A percentile compares a stretch with the other conserved stretches of the same genome.
These are phyloP conservation scores for Ophiosphaerella narmari DNA, from an alignment of 2,329 filamentous ascomycete genomes.

Conservation along the genomic window DNA sequence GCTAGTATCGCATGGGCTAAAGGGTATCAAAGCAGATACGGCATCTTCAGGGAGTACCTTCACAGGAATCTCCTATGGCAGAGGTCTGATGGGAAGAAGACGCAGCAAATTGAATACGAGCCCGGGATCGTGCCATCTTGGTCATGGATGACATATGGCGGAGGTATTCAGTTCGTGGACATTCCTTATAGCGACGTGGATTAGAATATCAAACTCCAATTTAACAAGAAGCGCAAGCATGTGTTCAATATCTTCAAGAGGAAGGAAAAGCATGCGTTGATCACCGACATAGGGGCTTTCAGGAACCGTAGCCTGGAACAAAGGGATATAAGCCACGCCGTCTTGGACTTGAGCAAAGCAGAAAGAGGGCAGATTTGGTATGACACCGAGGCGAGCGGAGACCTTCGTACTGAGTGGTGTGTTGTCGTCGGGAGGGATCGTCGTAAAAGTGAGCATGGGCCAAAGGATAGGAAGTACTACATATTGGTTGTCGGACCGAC, in stretches of 20 bases:
- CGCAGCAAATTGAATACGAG: slow-evolving; percentile 10
- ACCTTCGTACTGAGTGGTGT: too few relatives aligned
- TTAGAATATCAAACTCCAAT: slow-evolving; percentile 18
- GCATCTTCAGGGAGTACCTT: slow-evolving; percentile 17
- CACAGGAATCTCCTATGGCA: slow-evolving; percentile 4
- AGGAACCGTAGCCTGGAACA: too few relatives aligned
- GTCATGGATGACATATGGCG: slow-evolving; percentile 4
- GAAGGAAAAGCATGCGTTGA: not conserved
- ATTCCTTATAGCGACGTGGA: slow-evolving; percentile 27
- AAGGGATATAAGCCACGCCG: too few relatives aligned
- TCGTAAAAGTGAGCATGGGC: too few relatives aligned
- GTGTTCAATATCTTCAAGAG: not conserved
- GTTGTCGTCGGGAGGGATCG: too few relatives aligned
- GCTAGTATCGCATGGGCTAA: slow-evolving; percentile 11
- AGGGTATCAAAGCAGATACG: slow-evolving; percentile 12
- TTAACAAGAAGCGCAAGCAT: not conserved
- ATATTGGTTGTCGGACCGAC: too few relatives aligned
- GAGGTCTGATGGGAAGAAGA: slow-evolving; percentile 3
- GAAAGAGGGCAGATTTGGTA: too few relatives aligned
- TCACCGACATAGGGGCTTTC: not conserved
- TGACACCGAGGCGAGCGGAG: too few relatives aligned
- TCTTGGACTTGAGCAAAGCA: too few relatives aligned
- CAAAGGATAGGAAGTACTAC: too few relatives aligned
- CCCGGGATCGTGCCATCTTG: slow-evolving; percentile 16
- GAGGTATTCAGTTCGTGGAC: slow-evolving; percentile 10